These are phyloP conservation scores for Colletotrichum liaoningense DNA, from an alignment of 2,329 filamentous ascomycete genomes.

Conservation along the genomic window DNA sequence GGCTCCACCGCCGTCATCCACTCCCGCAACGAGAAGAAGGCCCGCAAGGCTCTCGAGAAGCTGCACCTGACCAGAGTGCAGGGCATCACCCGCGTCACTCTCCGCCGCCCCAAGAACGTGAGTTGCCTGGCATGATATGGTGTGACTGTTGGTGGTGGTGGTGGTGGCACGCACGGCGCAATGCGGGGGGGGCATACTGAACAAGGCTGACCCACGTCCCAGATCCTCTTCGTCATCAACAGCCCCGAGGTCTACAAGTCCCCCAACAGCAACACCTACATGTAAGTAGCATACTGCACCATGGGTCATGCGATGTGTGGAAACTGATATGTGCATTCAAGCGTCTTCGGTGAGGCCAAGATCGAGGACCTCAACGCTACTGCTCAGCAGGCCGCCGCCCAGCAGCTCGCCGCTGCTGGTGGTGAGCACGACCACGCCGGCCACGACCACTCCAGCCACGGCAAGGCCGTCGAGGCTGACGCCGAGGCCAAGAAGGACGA, in stretches of 20 bases:
- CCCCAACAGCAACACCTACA: slow-evolving; percentile 99
- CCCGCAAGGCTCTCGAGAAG: slow-evolving; percentile 98
- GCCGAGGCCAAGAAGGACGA: slow-evolving; percentile 79
- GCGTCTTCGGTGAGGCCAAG: slow-evolving; percentile 99
- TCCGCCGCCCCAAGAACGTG: slow-evolving; percentile 99
- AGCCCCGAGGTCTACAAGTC: slow-evolving; percentile 99
- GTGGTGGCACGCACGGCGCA: not conserved
- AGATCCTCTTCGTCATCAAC: slow-evolving; percentile 99
- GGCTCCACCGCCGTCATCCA: slow-evolving; percentile 92
- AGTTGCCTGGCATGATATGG: slow-evolving; percentile 55
- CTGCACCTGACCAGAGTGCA: slow-evolving; percentile 95
- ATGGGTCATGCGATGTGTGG: not conserved
- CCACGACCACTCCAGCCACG: slow-evolving; percentile 78
- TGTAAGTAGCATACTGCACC: slow-evolving; percentile 71
- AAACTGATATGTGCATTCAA: slow-evolving; percentile 15
- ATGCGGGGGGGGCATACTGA: slow-evolving; percentile 14
- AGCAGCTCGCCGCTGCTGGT: slow-evolving; percentile 87
- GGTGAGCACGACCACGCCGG: slow-evolving; percentile 74
- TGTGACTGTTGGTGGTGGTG: not conserved
- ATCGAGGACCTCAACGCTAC: slow-evolving; percentile 99
- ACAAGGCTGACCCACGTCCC: slow-evolving; percentile 38
- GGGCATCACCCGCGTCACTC: slow-evolving; percentile 97
- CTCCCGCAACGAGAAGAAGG: slow-evolving; percentile 99
- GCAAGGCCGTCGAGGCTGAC: slow-evolving; percentile 69
- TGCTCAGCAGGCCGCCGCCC: slow-evolving; percentile 93